Base-by-base conservation (phyloP, 2,329 filamentous ascomycete genomes). In the Davidsoniella virescens region DNA sequence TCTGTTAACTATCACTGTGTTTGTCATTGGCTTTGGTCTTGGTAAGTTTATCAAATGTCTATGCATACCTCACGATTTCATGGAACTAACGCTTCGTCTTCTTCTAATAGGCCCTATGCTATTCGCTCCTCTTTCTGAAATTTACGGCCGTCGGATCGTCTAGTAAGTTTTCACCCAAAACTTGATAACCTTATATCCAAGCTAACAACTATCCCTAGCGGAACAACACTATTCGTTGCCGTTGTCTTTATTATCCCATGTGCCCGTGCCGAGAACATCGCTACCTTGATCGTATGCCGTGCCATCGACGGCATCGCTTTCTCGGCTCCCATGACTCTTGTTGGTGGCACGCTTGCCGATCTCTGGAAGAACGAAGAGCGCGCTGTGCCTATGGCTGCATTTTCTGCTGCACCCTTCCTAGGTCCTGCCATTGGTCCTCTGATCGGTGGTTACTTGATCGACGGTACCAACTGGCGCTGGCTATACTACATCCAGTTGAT, bases 401-500 rank as follows among this genome's bases (percentile, higher is more conserved):
- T 92, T 63, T 82, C 76, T 10, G 84, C 85, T 2, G 85, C 85
- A 0, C 86, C 86, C 0, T 92, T 92, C 60, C 72, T 90, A 42
- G 86, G 86, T 0, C 86, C 86, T 45, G 84, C 83, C 1, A 80
- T 84, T 56, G 82, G 82, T 54, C 82, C 83, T 6, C 71, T 94
- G 1, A 73, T 82, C 5, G 87, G 87, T 56, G 87, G 85, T 9
- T 93, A 79, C 61, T 69, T 92, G 1, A 72, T 74, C 6, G 82
- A 87, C 57, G 75, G 73, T 0, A 65, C 70, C 0, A 81, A 81
- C 37, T 92, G 86, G 86, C 69, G 85, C 56, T 92, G 84, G 84
- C 69, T 92, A 0, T 92, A 92, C 67, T 90, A 84, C 82, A 76
- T 94, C 57, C 85, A 90, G 60, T 69, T 92, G 9, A 93, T 94